Base-by-base conservation (phyloP, 2,329 filamentous ascomycete genomes). In the Teratosphaeria epicoccoides region DNA sequence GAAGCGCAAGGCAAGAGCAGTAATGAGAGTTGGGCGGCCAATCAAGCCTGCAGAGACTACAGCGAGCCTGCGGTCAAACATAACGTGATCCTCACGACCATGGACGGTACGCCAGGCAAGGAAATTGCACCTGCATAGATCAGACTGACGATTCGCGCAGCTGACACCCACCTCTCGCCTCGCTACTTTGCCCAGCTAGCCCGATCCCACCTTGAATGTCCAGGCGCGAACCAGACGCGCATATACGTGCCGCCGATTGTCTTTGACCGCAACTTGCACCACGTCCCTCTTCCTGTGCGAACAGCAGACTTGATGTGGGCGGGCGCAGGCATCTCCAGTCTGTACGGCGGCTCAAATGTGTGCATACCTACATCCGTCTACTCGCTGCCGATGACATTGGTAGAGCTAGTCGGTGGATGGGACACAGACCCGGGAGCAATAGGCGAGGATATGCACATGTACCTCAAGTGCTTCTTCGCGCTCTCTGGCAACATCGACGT, bases 361-460 rank as follows among this genome's bases (percentile, higher is more conserved):
- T 78, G 82, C 14, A 84, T 84, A 11, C 84, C 84, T 2, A 87
- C 84, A 0, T 87, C 84, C 0, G 84, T 87, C 28, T 88, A 87
- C 63, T 87, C 84, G 4, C 66, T 87, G 0, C 80, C 84, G 1
- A 75, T 88, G 40, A 75, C 79, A 45, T 70, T 88, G 14, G 78
- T 84, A 40, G 83, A 86, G 59, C 76, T 79, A 24, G 84, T 86
- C 25, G 82, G 82, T 9, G 84, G 84, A 24, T 88, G 84, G 84
- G 84, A 87, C 63, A 79, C 79, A 50, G 82, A 80, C 49, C 75
- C 79, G 1, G 83, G 85, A 55, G 83, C 84, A 20, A 87, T 88
- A 58, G 84, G 84, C 43, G 84, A 88, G 67, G 84, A 87, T 62
- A 68, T 87, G 62, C 84, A 88, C 70, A 87, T 87, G 84, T 85